A percentile compares a stretch with the other conserved stretches of the same genome.
phyloP scores from a whole-genome alignment of 1,284 basidiomycete genomes.

The Trametes sp. region DNA sequence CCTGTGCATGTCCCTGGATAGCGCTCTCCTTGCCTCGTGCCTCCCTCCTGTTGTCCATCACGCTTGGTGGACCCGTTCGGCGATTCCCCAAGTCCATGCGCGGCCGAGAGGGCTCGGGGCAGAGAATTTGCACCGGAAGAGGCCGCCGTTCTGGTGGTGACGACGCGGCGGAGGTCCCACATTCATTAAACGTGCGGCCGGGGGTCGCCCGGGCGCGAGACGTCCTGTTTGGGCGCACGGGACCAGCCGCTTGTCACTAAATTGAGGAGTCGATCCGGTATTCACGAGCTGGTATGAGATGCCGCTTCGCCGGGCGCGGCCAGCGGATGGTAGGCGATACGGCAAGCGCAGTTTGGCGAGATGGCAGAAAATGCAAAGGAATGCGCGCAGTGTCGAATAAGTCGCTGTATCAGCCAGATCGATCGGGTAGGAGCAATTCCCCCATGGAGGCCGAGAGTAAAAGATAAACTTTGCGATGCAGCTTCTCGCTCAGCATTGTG shows the following conservation, averaged over 20 bases:
- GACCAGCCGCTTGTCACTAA: slow-evolving; percentile 15
- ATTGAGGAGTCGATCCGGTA: slow-evolving; percentile 9
- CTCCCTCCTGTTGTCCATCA: slow-evolving; percentile 23
- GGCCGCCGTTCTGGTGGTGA: slow-evolving; percentile 22
- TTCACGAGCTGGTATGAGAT: background rate
- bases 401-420: slow-evolving; percentile 21
- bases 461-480: slow-evolving; percentile 22
- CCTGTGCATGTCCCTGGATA: slow-evolving; percentile 22
- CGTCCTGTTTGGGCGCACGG: slow-evolving; percentile 26
- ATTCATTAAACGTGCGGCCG: slow-evolving; percentile 35
- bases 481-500: slow-evolving; percentile 11
- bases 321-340: background rate
- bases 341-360: background rate
- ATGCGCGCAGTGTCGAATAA: slow-evolving; percentile 6
- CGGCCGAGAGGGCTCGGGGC: slow-evolving; percentile 21
- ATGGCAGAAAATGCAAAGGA: background rate
- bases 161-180: slow-evolving; percentile 27
- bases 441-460: background rate
- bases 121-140: slow-evolving; percentile 16
- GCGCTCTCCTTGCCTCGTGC: slow-evolving; percentile 27
- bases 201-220: slow-evolving; percentile 30
- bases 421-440: slow-evolving; percentile 18
- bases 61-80: slow-evolving; percentile 24
- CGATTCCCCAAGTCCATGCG: slow-evolving; percentile 21
- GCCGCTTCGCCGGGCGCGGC: background rate